Conservation (phyloP, 768 basidiomycete species). For the Suillus subluteus region DNA sequence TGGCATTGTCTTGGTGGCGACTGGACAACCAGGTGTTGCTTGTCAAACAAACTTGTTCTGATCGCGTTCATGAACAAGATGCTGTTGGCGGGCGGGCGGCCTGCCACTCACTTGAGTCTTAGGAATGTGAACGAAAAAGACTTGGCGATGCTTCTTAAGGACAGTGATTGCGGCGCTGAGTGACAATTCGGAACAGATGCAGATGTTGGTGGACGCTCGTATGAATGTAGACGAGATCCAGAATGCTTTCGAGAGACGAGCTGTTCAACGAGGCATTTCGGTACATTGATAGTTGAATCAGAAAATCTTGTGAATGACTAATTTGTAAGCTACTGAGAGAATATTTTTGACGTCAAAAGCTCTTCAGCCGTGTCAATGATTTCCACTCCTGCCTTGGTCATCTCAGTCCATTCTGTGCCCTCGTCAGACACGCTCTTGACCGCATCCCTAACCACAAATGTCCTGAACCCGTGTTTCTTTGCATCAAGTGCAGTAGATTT, state of each 20-base stretch:
- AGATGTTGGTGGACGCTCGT: not conserved
- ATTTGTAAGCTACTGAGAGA: constrained; percentile 2
- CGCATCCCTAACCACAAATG: constrained; percentile 53
- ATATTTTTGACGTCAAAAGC: constrained; percentile 17
- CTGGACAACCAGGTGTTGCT: not conserved
- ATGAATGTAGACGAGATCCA: not conserved
- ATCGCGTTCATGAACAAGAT: constrained; percentile 7
- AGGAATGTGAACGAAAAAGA: not conserved
- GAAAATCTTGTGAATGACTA: not conserved
- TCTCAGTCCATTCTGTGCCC: constrained; percentile 40
- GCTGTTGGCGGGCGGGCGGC: too few relatives aligned
- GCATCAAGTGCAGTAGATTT: constrained; percentile 60
- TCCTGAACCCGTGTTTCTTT: constrained; percentile 47
- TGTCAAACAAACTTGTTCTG: not conserved
- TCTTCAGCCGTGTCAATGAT: constrained; percentile 34
- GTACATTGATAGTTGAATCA: not conserved
- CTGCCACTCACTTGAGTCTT: too few relatives aligned
- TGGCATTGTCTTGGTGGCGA: not conserved
- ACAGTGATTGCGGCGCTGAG: not conserved
- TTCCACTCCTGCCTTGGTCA: constrained; percentile 39
- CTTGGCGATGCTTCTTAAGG: not conserved
- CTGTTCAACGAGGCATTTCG: not conserved
- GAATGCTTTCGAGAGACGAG: not conserved
- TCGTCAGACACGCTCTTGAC: constrained; percentile 44
- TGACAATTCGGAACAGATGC: not conserved